Percentiles rank a stretch among this genome's conserved stretches.
phyloP scores from a whole-genome alignment of 805 yeast species.

The Sungouiozyma ichnusensis region DNA sequence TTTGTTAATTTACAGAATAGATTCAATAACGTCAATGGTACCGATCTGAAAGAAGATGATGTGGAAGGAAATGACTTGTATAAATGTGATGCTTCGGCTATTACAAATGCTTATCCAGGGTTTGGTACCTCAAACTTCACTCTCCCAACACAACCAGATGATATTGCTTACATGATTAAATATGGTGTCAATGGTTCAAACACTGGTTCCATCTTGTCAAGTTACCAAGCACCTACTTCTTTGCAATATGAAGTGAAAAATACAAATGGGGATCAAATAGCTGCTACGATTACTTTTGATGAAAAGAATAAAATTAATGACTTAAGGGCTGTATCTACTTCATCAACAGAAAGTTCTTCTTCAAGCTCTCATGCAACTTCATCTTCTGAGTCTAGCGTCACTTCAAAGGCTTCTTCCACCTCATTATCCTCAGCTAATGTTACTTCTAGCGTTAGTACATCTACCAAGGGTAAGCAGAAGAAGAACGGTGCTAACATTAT shows the following conservation, averaged over 20 bases:
- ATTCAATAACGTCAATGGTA: slow-evolving; percentile 29
- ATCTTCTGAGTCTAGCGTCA: background rate
- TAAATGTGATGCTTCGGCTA: slow-evolving; percentile 33
- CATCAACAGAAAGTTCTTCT: slow-evolving; percentile 11
- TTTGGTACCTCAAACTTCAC: slow-evolving; percentile 38
- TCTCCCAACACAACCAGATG: slow-evolving; percentile 40
- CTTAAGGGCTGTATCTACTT: slow-evolving; percentile 17
- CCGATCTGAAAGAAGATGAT: slow-evolving; percentile 30
- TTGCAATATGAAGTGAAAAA: slow-evolving; percentile 34
- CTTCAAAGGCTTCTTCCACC: background rate
- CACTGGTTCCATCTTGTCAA: slow-evolving; percentile 35
- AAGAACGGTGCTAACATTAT: slow-evolving; percentile 17
- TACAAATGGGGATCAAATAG: slow-evolving; percentile 26
- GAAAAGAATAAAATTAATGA: slow-evolving; percentile 31
- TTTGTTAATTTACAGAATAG: slow-evolving; percentile 40
- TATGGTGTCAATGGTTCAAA: slow-evolving; percentile 39
- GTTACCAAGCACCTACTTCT: slow-evolving; percentile 29
- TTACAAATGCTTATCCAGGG: slow-evolving; percentile 29
- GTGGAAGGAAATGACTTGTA: slow-evolving; percentile 25
- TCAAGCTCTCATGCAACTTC: slow-evolving; percentile 8
- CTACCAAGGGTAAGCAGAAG: background rate
- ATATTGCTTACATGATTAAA: slow-evolving; percentile 33
- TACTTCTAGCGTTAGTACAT: slow-evolving; percentile 12
- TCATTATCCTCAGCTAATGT: slow-evolving; percentile 10
- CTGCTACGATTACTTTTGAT: slow-evolving; percentile 32